Base-by-base conservation (phyloP, 73 alveolate species). In the Paramecium octaurelia region DNA sequence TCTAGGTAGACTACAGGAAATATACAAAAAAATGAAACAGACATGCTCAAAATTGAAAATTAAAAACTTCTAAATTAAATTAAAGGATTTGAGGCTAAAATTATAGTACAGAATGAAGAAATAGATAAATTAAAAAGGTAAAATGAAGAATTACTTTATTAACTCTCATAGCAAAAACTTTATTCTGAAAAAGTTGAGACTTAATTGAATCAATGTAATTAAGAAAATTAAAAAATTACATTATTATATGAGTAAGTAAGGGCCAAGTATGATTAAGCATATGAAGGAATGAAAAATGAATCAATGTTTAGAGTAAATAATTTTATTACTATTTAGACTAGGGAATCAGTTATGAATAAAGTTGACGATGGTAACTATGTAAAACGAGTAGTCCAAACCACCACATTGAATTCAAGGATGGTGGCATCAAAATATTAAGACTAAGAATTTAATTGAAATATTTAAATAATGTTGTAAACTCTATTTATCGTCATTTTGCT, bases 231-330 rank as follows among this genome's bases (percentile, higher is more conserved):
- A 11, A 64, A 64, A 64, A 18, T 64, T 8, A 23, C 46, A 9
- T 9, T 3, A 64, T 6, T 21, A 24, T 64, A 64, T 64, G 83
- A 64, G 2, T 64, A 64, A 34, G 46, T 64, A 1, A 64, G 4
- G 27, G 46, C 42, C 11, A 64, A 64, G 14, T 64, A 64, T 64
- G 84, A 64, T 12, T 64, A 64, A 64, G 84, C 84, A 12, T 64
- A 64, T 64, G 84, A 64, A 16, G 84, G 84, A 64, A 64, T 64
- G 84, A 64, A 64, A 64, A 64, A 24, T 64, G 84, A 64, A 64
- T 64, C 84, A 1, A 14, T 64, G 20, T 64, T 23, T 64, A 64
- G 84, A 24, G 84, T 64, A 64, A 18, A 54, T 64, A 8, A 11
- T 23, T 23, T 23, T 64, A 64, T 64, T 23, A 64, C 23, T 64